Evolutionary conservation across 176 grass and related monocot genomes (phyloP).

Genomic region (Zea luxurians): DNA sequence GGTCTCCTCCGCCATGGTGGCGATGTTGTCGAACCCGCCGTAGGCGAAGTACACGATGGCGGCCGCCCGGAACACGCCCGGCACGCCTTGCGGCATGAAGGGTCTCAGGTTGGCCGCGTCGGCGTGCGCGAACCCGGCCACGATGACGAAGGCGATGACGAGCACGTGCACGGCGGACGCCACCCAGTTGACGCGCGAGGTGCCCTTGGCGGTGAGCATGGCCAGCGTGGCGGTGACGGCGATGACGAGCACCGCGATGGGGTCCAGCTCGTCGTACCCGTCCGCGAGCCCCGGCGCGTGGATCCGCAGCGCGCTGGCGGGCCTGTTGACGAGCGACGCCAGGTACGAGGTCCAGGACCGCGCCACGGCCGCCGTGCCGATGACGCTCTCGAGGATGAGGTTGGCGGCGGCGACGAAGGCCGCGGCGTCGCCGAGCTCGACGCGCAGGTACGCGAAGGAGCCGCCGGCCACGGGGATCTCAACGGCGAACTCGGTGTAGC

Average conservation of each 20-base stretch:
- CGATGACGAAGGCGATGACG: conserved; percentile 74
- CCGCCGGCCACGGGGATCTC: conserved; percentile 86
- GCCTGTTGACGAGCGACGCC: conserved; percentile 62
- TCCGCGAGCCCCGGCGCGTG: conserved; percentile 44
- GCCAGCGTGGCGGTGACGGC: conserved; percentile 57
- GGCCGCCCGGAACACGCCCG: conserved; percentile 78
- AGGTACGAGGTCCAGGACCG: conserved; percentile 88
- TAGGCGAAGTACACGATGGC: conserved; percentile 94
- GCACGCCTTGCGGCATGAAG: conserved; percentile 69
- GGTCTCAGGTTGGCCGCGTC: conserved; percentile 61
- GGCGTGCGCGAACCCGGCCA: conserved; percentile 66
- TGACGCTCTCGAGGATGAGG: conserved; percentile 79
- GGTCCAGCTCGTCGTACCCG: conserved; percentile 76
- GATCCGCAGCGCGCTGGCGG: conserved; percentile 51
- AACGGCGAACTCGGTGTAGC: conserved; percentile 92
- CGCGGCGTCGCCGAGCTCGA: conserved; percentile 83
- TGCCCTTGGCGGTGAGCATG: conserved; percentile 69
- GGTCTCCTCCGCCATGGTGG: conserved; percentile 92
- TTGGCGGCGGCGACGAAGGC: conserved; percentile 88
- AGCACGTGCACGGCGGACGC: conserved; percentile 62
- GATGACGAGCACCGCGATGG: conserved; percentile 64
- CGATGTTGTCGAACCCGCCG: conserved; percentile 93
- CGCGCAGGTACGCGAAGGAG: conserved; percentile 87
- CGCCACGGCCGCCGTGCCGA: conserved; percentile 71
- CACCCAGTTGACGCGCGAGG: conserved; percentile 80